Evolutionary conservation across 225 moss, liverwort and hornwort genomes (phyloP).

Genomic region (Sphagnum contortum): DNA sequence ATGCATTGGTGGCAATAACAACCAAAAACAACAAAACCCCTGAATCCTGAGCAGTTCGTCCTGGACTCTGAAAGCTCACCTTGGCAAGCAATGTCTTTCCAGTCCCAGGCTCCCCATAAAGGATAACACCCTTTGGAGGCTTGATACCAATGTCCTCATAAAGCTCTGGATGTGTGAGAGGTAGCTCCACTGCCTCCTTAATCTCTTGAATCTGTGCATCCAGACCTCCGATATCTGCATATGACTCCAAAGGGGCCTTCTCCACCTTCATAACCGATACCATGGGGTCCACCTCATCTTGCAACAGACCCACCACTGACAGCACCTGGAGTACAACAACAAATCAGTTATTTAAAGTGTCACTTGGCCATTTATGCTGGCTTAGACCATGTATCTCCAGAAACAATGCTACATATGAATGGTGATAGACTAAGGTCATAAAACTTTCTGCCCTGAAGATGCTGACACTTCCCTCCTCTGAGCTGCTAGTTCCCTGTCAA

Average conservation of each 20-base stretch:
- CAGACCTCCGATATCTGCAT: constrained; percentile 95
- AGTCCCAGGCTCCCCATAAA: constrained; percentile 96
- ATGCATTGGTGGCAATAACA: background rate
- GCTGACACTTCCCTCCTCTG: no score
- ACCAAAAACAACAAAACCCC: background rate
- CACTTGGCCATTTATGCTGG: background rate
- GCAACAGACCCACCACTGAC: constrained; percentile 86
- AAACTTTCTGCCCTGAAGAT: no score
- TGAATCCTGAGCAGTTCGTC: background rate
- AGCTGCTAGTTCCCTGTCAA: no score
- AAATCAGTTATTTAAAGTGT: background rate
- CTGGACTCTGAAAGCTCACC: constrained; percentile 16
- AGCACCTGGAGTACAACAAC: constrained; percentile 47
- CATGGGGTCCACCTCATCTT: constrained; percentile 99
- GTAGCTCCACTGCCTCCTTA: constrained; percentile 96
- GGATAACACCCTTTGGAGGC: constrained; percentile 92
- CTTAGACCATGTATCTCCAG: constrained; percentile 1
- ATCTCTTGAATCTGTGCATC: constrained; percentile 99
- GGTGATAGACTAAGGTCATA: background rate
- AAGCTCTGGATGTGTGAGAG: constrained; percentile 91
- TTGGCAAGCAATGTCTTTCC: constrained; percentile 96
- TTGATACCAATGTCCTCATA: constrained; percentile 98
- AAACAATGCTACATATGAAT: background rate
- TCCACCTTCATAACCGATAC: constrained; percentile 99
- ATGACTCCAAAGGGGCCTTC: constrained; percentile 94